phyloP scores from a whole-genome alignment of 345 rosid genomes.

The Rubroshorea leprosula region DNA sequence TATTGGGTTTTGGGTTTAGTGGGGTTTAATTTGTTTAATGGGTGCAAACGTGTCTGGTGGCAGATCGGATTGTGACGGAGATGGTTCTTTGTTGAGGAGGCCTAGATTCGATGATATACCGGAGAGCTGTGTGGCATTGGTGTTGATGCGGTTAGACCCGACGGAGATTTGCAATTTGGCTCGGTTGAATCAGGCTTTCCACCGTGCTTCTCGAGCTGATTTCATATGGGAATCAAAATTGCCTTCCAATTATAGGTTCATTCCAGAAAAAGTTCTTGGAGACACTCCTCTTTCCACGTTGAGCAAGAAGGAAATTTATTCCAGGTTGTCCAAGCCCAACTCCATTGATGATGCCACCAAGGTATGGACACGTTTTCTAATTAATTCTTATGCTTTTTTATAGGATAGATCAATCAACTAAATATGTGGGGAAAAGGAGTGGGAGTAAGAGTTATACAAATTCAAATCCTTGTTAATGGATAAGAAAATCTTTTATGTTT shows the following conservation, averaged over 20 bases:
- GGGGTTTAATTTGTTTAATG: not conserved
- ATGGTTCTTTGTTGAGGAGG: slow-evolving; percentile 15
- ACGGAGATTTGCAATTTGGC: slow-evolving; percentile 54
- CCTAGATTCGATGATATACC: slow-evolving; percentile 50
- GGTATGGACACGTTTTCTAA: slow-evolving; percentile 17
- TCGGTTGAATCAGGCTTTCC: slow-evolving; percentile 41
- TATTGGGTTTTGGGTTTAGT: not conserved
- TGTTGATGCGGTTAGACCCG: slow-evolving; percentile 45
- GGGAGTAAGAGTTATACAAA: too few species aligned
- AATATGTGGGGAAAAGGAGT: too few species aligned
- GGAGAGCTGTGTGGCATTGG: slow-evolving; percentile 54
- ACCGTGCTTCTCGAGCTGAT: slow-evolving; percentile 56
- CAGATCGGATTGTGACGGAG: slow-evolving; percentile 12
- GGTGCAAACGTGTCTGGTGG: slow-evolving; percentile 8
- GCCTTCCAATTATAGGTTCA: slow-evolving; percentile 38
- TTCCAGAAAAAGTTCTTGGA: slow-evolving; percentile 37
- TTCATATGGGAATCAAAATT: slow-evolving; percentile 59
- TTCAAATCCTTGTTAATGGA: too few species aligned
- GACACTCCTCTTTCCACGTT: slow-evolving; percentile 25
- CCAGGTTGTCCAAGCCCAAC: slow-evolving; percentile 32
- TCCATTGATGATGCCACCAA: slow-evolving; percentile 46
- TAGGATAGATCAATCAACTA: too few species aligned
- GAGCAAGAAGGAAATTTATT: slow-evolving; percentile 43
- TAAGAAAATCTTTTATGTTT: too few species aligned
- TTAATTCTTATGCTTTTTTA: too few species aligned